A percentile compares a stretch with the other conserved stretches of the same genome.
Conservation (phyloP, 2,329 filamentous ascomycete genomes). For the Paecilomyces fulvus region DNA sequence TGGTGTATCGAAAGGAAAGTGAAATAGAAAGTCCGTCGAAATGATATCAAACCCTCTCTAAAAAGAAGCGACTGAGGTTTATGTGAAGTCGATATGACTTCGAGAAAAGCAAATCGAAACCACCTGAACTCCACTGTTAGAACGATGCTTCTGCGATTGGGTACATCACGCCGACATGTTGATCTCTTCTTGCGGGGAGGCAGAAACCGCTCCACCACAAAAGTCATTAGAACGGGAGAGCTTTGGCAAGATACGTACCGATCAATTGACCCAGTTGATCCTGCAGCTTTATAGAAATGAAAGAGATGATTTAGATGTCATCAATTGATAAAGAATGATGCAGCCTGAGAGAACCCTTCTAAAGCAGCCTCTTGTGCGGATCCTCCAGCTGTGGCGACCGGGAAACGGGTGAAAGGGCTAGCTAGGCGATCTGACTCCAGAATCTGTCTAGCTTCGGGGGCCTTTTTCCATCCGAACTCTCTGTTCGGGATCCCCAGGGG, state of each 20-base stretch:
- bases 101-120: not conserved
- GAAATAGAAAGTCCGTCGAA: not conserved
- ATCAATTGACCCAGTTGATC: not conserved
- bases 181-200: not conserved
- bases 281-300: not conserved
- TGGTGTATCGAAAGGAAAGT: not conserved
- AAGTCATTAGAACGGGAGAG: not conserved
- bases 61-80: not conserved
- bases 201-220: not conserved
- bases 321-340: not conserved
- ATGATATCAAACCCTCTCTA: too few species aligned
- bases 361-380: not conserved
- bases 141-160: not conserved
- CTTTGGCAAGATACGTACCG: not conserved
- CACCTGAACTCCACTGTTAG: not conserved
- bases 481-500: not conserved
- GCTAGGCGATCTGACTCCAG: not conserved
- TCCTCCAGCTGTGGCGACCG: too few species aligned
- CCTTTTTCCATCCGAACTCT: not conserved
- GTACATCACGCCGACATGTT: not conserved
- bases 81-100: not conserved
- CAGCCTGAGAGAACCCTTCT: not conserved
- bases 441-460: not conserved
- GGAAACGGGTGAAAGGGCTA: not conserved
- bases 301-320: not conserved